phyloP scores from a whole-genome alignment of 75 land plant genomes.

The Pseudotsuga menziesii region DNA sequence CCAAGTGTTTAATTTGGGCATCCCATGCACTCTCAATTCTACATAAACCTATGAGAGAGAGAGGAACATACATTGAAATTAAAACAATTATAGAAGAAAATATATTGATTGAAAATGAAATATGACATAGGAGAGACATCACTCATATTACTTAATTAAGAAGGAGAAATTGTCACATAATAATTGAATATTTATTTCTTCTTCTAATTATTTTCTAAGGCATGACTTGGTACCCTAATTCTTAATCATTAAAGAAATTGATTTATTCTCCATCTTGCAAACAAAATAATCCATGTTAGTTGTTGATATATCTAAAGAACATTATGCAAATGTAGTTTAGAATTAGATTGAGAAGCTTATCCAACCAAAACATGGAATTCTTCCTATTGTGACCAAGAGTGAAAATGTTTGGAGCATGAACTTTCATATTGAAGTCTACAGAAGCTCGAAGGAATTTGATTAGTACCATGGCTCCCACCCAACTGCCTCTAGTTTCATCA shows the following conservation, averaged over 20 bases:
- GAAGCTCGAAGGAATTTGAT: slow-evolving; percentile 6
- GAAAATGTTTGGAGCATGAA: neutral
- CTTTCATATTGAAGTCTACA: slow-evolving; percentile 7
- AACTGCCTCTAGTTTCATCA: neutral
- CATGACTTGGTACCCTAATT: neutral
- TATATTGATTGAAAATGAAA: neutral
- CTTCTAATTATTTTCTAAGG: neutral
- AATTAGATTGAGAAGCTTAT: slow-evolving; percentile 18
- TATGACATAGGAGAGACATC: neutral
- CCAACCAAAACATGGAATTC: slow-evolving; percentile 9
- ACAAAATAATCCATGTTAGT: neutral
- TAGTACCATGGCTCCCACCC: neutral
- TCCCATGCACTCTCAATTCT: neutral
- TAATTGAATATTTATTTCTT: neutral
- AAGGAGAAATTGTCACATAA: neutral
- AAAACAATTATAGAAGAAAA: neutral
- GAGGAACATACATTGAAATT: neutral
- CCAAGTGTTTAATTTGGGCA: neutral
- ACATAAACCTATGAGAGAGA: neutral
- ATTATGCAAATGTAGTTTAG: neutral
- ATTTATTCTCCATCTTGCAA: too few relatives aligned
- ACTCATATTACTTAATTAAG: neutral
- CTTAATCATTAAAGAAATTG: neutral
- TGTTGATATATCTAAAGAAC: neutral
- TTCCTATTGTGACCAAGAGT: slow-evolving; percentile 19